Conservation (phyloP, 352 stramenopile genomes). For the Globisporangium perplexum region DNA sequence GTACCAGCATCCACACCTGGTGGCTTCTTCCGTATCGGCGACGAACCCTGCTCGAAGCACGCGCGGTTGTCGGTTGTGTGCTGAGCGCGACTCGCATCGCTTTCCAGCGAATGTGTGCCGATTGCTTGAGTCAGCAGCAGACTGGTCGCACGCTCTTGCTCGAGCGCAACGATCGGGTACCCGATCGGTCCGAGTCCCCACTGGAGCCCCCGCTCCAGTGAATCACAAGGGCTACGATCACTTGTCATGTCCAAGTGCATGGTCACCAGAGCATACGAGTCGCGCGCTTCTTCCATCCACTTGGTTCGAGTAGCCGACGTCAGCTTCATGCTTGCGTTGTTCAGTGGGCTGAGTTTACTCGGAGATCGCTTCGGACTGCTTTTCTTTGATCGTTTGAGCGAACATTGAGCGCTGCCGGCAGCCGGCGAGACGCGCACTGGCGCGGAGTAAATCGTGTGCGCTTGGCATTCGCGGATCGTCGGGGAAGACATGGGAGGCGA, state of each 20-base stretch:
- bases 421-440: no score
- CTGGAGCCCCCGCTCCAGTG: neutral
- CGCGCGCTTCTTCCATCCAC: conserved; percentile 4
- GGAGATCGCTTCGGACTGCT: no score
- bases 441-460: no score
- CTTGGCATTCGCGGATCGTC: no score
- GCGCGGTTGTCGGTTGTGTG: neutral
- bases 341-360: no score
- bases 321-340: no score
- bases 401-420: no score
- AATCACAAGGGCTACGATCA: neutral
- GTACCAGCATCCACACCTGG: neutral
- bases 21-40: neutral
- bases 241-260: neutral
- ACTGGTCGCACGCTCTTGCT: neutral
- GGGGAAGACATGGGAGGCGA: no score
- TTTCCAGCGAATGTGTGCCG: neutral
- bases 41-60: neutral
- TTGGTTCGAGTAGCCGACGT: neutral
- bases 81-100: no score
- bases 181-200: neutral
- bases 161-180: conserved; percentile 1
- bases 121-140: neutral
- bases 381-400: no score
- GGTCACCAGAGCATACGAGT: neutral